Base-by-base conservation (phyloP, 352 stramenopile genomes). In the Phytophthora hibernalis region DNA sequence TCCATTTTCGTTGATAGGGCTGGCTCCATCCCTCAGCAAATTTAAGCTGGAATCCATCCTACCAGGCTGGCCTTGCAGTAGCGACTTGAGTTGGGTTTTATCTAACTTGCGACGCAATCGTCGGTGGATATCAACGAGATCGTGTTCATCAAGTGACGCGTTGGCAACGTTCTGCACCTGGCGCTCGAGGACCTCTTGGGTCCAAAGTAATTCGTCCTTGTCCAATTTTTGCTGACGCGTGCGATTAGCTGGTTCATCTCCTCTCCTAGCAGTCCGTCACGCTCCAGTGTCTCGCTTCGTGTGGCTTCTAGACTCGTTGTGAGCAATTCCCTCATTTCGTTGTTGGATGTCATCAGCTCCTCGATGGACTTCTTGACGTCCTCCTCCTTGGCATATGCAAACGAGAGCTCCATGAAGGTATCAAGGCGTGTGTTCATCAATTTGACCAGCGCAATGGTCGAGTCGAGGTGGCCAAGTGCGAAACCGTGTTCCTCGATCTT, bases 171-270 rank as follows among this genome's bases (percentile, higher is more conserved):
- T 87, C 24, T 90, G 76, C 10, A 91, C 72, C 63, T 91, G 75
- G 12, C 81, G 68, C 53, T 91, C 81, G 2, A 91, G 65, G 16
- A 91, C 76, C 38, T 90, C 81, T 45, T 90, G 82, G 0, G 84
- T 93, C 84, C 84, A 93, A 4, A 91, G 69, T 31, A 93, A 68
- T 26, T 93, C 80, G 54, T 90, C 82, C 61, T 91, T 90, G 63
- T 93, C 84, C 2, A 89, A 68, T 37, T 92, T 92, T 88, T 91
- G 51, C 80, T 86, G 28, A 93, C 79, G 7, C 82, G 82, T 8
- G 72, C 72, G 18, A 84, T 79, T 15, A 93, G 69, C 38, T 93
- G 83, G 38, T 74, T 72, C 40, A 93, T 55, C 24, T 93, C 85
- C 5, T 73, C 65, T 40, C 90, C 85, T 0, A 93, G 60, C 6